phyloP scores from a whole-genome alignment of 768 basidiomycete genomes.

The Fistulinella prunicolor region DNA sequence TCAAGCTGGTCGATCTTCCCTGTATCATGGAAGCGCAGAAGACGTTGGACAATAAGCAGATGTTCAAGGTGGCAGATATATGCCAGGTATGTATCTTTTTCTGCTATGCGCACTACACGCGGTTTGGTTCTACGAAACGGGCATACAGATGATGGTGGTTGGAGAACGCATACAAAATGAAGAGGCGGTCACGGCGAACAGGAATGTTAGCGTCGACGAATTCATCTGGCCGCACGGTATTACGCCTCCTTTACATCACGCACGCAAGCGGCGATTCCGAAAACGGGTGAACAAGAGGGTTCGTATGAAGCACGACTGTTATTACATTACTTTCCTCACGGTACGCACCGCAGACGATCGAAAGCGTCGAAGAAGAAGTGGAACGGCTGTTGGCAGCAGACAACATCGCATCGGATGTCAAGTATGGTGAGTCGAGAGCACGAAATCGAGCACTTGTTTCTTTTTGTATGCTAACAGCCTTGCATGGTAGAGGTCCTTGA shows the following conservation, averaged over 20 bases:
- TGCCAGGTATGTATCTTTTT: slow-evolving; percentile 65
- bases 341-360: slow-evolving; percentile 64
- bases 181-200: slow-evolving; percentile 56
- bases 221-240: slow-evolving; percentile 98
- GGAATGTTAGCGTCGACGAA: slow-evolving; percentile 85
- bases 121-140: background rate
- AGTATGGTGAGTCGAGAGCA: slow-evolving; percentile 55
- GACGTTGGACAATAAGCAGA: slow-evolving; percentile 91
- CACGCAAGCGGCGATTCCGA: slow-evolving; percentile 87
- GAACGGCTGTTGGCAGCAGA: slow-evolving; percentile 84
- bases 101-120: background rate
- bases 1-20: slow-evolving; percentile 95
- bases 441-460: background rate
- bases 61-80: slow-evolving; percentile 99
- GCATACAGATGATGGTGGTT: slow-evolving; percentile 85
- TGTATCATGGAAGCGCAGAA: slow-evolving; percentile 94
- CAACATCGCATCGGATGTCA: slow-evolving; percentile 66
- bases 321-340: slow-evolving; percentile 5
- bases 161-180: slow-evolving; percentile 73
- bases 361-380: slow-evolving; percentile 92
- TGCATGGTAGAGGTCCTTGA: slow-evolving; percentile 67
- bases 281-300: slow-evolving; percentile 85
- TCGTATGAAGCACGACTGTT: slow-evolving; percentile 19
- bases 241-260: slow-evolving; percentile 89
- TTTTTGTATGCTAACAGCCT: slow-evolving; percentile 1